These are phyloP conservation scores for Chytridium lagenaria DNA, from an alignment of 371 early-diverging fungal species.

Conservation along the genomic window DNA sequence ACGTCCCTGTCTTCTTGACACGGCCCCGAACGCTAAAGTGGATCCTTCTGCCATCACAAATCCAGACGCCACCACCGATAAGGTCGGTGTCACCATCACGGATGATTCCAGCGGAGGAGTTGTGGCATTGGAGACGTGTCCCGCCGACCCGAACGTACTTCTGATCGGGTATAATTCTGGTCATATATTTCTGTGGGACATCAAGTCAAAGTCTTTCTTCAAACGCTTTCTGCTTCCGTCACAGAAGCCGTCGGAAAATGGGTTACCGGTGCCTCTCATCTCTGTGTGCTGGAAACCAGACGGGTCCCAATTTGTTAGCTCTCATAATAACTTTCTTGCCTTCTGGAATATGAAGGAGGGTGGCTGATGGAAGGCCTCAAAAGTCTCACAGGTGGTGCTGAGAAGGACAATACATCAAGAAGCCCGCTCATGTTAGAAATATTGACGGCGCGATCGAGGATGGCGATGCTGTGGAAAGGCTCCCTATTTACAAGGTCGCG, in stretches of 20 bases:
- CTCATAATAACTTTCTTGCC: constrained; percentile 1
- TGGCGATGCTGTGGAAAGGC: background rate
- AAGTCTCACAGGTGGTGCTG: background rate
- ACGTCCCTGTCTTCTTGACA: constrained; percentile 9
- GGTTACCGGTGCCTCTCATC: background rate
- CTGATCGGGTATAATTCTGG: constrained; percentile 1
- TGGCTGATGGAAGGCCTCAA: constrained; percentile 10
- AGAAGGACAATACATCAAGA: background rate
- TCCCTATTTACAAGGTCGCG: background rate
- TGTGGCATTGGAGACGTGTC: constrained; percentile 7
- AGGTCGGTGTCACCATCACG: background rate
- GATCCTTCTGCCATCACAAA: background rate
- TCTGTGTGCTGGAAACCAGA: constrained; percentile 22
- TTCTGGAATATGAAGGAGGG: constrained; percentile 18
- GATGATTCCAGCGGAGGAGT: background rate
- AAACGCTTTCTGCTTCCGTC: constrained; percentile 14
- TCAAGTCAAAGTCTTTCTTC: constrained; percentile 6
- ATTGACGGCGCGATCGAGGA: background rate
- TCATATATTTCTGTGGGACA: constrained; percentile 6
- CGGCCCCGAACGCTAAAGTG: background rate
- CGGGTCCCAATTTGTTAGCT: constrained; percentile 16
- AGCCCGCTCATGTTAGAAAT: background rate
- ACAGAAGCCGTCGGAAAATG: background rate
- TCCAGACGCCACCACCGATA: no score
- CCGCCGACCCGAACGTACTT: constrained; percentile 1